phyloP scores from a whole-genome alignment of 2,329 filamentous ascomycete species.

The Pseudocercospora musae region DNA sequence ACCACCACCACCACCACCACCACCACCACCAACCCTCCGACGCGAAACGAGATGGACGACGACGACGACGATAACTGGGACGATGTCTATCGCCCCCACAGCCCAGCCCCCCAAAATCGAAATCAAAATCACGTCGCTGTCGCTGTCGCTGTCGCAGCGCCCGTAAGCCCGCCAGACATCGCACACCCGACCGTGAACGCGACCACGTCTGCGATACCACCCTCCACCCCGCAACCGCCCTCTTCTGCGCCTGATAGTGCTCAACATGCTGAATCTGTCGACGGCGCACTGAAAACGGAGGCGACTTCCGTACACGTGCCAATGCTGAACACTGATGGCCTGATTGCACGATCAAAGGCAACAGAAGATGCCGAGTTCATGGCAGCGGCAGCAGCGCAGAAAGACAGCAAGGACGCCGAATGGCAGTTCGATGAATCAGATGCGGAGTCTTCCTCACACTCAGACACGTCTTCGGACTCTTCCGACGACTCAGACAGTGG shows the following conservation, averaged over 20 bases:
- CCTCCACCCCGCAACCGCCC: not conserved
- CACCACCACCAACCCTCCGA: too few relatives aligned
- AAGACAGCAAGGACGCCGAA: slow-evolving; percentile 61
- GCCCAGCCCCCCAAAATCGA: not conserved
- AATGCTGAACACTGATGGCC: slow-evolving; percentile 8
- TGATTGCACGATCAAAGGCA: slow-evolving; percentile 23
- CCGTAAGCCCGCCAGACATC: not conserved
- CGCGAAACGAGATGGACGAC: slow-evolving; percentile 30
- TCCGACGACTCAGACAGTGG: slow-evolving; percentile 51
- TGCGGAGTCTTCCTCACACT: slow-evolving; percentile 59
- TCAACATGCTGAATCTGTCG: not conserved
- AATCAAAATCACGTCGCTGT: not conserved
- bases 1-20: too few relatives aligned
- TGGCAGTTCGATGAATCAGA: slow-evolving; percentile 70
- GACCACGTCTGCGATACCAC: not conserved
- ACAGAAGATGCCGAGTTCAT: slow-evolving; percentile 43
- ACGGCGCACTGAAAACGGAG: not conserved
- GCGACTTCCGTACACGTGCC: slow-evolving; percentile 2
- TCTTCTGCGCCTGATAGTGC: not conserved
- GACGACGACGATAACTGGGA: slow-evolving; percentile 32
- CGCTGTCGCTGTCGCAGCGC: not conserved
- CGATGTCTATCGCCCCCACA: slow-evolving; percentile 29
- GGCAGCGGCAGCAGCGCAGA: slow-evolving; percentile 44
- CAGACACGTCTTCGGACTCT: slow-evolving; percentile 36
- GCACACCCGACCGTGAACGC: not conserved